phyloP scores from a whole-genome alignment of 441 rosid genomes.

The Jatropha multifida region DNA sequence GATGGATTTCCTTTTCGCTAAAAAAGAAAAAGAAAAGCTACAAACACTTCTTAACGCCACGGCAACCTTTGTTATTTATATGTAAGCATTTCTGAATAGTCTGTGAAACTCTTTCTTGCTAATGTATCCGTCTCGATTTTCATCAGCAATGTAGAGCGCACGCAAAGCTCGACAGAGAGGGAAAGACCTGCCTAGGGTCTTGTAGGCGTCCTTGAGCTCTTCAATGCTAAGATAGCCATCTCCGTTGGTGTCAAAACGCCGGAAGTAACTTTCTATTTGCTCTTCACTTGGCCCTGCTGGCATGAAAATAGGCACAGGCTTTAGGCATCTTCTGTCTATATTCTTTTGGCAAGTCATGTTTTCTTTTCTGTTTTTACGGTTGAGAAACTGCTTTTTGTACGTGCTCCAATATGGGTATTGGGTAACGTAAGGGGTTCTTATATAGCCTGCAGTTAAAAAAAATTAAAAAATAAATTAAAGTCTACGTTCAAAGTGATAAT shows the following conservation, averaged over 20 bases:
- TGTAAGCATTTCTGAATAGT: slow-evolving; percentile 6
- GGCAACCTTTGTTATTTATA: not conserved
- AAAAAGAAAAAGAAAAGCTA: too few species aligned
- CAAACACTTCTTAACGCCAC: too few species aligned
- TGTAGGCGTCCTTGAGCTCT: slow-evolving; percentile 24
- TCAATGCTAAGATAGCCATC: slow-evolving; percentile 16
- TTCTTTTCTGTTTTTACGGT: not conserved
- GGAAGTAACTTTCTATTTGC: not conserved
- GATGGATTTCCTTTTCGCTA: too few species aligned
- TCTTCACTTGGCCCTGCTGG: not conserved
- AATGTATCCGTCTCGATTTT: slow-evolving; percentile 24
- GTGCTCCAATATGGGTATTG: too few species aligned
- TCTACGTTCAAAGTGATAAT: too few species aligned
- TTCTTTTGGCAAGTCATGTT: slow-evolving; percentile 4
- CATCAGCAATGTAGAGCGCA: slow-evolving; percentile 21
- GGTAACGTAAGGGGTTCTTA: too few species aligned
- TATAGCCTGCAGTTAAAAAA: too few species aligned
- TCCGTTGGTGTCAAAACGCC: slow-evolving; percentile 5
- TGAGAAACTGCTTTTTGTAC: not conserved
- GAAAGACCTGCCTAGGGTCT: slow-evolving; percentile 2
- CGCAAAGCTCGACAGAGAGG: slow-evolving; percentile 11
- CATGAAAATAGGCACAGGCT: not conserved
- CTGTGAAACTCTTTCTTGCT: slow-evolving; percentile 15
- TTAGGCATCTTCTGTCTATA: not conserved
- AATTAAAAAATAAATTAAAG: too few species aligned